Evolutionary conservation across 2,329 filamentous ascomycete species (phyloP).

Genomic region (Aspergillus vadensis): DNA sequence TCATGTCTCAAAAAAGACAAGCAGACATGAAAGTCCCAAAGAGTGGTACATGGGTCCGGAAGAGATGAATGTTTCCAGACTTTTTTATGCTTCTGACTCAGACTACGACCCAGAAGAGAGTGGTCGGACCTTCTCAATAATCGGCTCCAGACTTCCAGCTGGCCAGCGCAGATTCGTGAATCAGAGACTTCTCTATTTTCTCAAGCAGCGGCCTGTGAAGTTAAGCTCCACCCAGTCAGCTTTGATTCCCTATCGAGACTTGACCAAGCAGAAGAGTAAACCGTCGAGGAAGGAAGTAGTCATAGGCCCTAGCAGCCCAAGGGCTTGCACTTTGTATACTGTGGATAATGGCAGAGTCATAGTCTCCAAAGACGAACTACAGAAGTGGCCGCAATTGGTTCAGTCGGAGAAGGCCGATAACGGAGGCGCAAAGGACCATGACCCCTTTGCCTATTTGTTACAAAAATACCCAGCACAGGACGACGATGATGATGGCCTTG

Average conservation of each 20-base stretch:
- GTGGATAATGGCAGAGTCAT: slow-evolving; percentile 25
- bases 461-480: slow-evolving; percentile 45
- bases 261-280: neutral
- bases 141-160: slow-evolving; percentile 24
- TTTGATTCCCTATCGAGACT: slow-evolving; percentile 29
- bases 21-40: neutral
- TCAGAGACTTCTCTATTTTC: slow-evolving; percentile 30
- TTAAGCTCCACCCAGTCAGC: slow-evolving; percentile 27
- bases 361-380: slow-evolving; percentile 30
- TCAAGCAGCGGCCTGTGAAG: slow-evolving; percentile 27
- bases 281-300: slow-evolving; percentile 12
- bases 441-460: slow-evolving; percentile 40
- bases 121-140: slow-evolving; percentile 29
- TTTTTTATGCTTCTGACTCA: slow-evolving; percentile 46
- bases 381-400: slow-evolving; percentile 32
- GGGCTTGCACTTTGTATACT: slow-evolving; percentile 35
- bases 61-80: slow-evolving; percentile 40
- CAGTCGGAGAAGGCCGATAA: neutral
- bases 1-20: neutral
- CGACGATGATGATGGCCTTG: slow-evolving; percentile 44
- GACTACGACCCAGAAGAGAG: slow-evolving; percentile 30
- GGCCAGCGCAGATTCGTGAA: slow-evolving; percentile 37
- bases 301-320: slow-evolving; percentile 14
- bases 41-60: slow-evolving; percentile 43
- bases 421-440: slow-evolving; percentile 2